Base-by-base conservation (phyloP, 1,139 yeast genomes). In the Pichia sp. region DNA sequence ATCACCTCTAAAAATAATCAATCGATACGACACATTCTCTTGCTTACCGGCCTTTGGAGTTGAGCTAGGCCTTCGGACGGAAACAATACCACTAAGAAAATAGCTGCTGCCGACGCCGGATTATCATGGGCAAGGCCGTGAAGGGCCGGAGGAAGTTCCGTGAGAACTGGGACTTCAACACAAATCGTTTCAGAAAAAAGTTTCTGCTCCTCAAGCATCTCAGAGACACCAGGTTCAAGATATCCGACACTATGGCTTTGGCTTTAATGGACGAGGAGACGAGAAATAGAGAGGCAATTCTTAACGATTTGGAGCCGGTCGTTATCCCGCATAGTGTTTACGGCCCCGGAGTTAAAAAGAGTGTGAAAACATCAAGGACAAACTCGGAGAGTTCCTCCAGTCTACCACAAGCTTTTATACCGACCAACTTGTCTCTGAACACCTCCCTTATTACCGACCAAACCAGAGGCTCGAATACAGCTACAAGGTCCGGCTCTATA, bases 241-340 rank as follows among this genome's bases (percentile, higher is more conserved):
- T 54, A 2, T 52, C 52, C 13, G 26, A 23, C 3, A 23, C 47
- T 1, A 41, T 54, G 38, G 45, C 52, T 8, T 8, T 32, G n/a
- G 52, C 23, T 2, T n/a, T 51, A 5, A 11, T 48, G 7, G 54
- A 51, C 5, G 54, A 54, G n/a, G 57, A 54, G 8, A 26, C 36
- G 2, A 26, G 54, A 34, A 19, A 13, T 10, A 42, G 31, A n/a
- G 16, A n/a, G 7, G 50, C 34, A 29, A 16, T 51, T 1, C 10
- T 51, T n/a, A 23, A 44, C 15, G 54, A 51, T 42, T 44, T 54
- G n/a, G 26, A 38, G 26, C 54, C 56, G 4, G 31, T 38, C 4
- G 31, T 54, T 8, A 38, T 36, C 31, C 49, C 47, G 15, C 11
- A 26, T 11, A 26, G 13, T 19, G 47, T 44, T 44, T 44, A 44